A percentile compares a stretch with the other conserved stretches of the same genome.
Evolutionary conservation across 495 filamentous ascomycete genomes (phyloP).

Genomic region (Tuber aestivum): DNA sequence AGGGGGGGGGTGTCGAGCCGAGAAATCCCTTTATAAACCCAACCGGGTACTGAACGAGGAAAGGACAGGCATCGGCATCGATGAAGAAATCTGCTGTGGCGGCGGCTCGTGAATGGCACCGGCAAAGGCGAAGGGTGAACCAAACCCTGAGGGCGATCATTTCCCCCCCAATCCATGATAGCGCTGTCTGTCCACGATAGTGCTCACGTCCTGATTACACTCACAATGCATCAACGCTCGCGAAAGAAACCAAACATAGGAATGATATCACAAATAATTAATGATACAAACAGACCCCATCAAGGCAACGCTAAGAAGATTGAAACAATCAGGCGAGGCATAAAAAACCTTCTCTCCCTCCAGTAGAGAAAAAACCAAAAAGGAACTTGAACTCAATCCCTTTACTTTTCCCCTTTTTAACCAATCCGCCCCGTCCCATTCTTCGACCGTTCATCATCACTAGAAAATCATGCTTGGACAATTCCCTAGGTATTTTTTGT

Average conservation of each 20-base stretch:
- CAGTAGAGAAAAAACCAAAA: neutral
- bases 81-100: neutral
- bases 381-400: neutral
- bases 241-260: neutral
- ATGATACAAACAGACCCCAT: neutral
- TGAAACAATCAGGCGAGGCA: neutral
- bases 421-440: neutral
- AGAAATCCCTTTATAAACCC: neutral
- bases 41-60: neutral
- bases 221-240: neutral
- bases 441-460: neutral
- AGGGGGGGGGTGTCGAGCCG: neutral
- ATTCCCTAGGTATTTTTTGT: neutral
- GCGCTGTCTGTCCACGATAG: neutral
- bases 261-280: slow-evolving; percentile 1
- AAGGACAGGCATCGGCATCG: neutral
- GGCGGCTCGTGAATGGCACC: neutral
- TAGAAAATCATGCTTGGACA: neutral
- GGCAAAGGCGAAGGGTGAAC: neutral
- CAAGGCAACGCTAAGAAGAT: neutral
- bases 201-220: neutral
- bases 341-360: neutral
- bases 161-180: neutral
- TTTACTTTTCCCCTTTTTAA: slow-evolving; percentile 1
- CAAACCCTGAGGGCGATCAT: neutral